Base-by-base conservation (phyloP, 2,329 filamentous ascomycete genomes). In the Byssochlamys sp. region DNA sequence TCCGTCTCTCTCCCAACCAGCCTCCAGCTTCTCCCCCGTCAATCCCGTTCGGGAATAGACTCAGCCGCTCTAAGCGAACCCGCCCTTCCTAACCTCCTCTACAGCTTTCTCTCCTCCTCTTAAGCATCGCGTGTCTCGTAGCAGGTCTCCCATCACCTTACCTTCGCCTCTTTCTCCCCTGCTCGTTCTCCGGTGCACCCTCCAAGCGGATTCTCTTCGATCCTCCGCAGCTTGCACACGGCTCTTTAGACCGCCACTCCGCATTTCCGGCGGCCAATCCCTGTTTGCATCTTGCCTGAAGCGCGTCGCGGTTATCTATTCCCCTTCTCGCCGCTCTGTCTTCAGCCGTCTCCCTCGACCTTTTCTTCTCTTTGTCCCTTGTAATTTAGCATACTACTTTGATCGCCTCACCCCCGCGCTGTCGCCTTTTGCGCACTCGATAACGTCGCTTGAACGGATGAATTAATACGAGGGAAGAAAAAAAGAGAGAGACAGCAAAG, bases 361-460 rank as follows among this genome's bases (percentile, higher is more conserved):
- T 35, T 52, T 31, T 31, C 29, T 2, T 10, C 29, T 59, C 26
- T 28, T 54, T 31, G 27, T 54, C 48, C 3, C 50, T 52, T 55
- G 39, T 19, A 48, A 33, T 48, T 12, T 58, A 28, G 4, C 4
- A 33, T n/a, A 54, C 50, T 12, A 45, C 35, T 52, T 31, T 28
- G 31, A 25, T 50, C 28, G 19, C 29, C 25, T 25, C 28, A 26
- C n/a, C 6, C 6, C 50, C n/a, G 54, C 45, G 6, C 28, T 14
- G 11, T 49, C 56, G 49, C 51, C 48, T 52, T 24, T 28, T 10
- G 12, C 51, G 25, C 29, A 12, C 19, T 12, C 45, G 53, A 19
- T 54, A 59, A 53, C 28, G 11, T 24, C 45, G 24, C 50, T 59
- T 53, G 60, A 62, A 66, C 66, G 61, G 61, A 70, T 73, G 68